Base-by-base conservation (phyloP, 2,329 filamentous ascomycete genomes). In the Neocucurbitaria cava region DNA sequence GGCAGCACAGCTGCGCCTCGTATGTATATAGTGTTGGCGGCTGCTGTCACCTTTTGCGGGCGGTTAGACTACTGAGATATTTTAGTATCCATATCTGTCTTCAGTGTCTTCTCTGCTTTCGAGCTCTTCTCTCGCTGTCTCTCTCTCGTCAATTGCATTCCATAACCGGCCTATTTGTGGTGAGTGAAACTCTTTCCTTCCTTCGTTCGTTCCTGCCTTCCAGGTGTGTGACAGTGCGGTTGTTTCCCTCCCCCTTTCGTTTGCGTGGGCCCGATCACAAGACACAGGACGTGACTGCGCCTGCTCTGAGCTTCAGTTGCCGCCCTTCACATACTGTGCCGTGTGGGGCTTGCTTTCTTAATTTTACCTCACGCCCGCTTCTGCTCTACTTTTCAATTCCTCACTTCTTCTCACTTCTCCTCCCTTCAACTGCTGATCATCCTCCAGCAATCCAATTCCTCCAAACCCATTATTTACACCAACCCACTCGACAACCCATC, bases 1-100 rank as follows among this genome's bases (percentile, higher is more conserved):
- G n/a, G n/a, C n/a, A n/a, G n/a, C n/a, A n/a, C n/a, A 49, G 53
- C 61, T 57, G 61, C 48, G 61, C 61, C 55, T 56, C 52, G 40
- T 33, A 24, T 46, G 46, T 58, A 56, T 64, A 64, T 64, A 60
- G 52, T 48, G 49, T 53, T 58, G 58, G 47, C 50, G 39, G 45
- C 54, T 49, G 44, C 48, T 46, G 30, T 13, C n/a, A n/a, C 21
- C 21, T 46, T 18, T 33, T 39, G 43, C 31, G 38, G 43, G 30
- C 11, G 23, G 28, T 45, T 43, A n/a, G n/a, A n/a, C n/a, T n/a
- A 33, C 35, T 33, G 40, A 51, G 33, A 15, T 18, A 40, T 40
- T 26, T 39, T 40, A 46, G 48, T 45, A n/a, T 35, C 50, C n/a
- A 40, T 18, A 28, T 49, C 18, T 50, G 31, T 42, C n/a, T 39